These are phyloP conservation scores for Inosperma sp. DNA, from an alignment of 768 basidiomycete species.

Conservation along the genomic window DNA sequence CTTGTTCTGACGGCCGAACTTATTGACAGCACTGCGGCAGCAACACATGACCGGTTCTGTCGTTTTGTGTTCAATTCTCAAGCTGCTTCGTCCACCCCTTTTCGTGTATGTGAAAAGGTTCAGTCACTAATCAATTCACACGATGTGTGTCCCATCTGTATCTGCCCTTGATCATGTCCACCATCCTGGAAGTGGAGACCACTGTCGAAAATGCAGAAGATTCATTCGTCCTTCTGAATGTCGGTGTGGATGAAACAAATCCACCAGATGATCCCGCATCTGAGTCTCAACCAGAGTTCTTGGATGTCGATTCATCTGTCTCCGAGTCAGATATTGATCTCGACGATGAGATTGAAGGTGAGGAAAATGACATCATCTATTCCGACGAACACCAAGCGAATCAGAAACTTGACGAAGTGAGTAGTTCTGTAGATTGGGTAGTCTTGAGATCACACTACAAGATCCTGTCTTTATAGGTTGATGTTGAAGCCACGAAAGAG, in stretches of 20 bases:
- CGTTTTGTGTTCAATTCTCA: too few relatives aligned
- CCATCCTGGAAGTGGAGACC: not conserved
- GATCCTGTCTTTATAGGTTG: slow-evolving; percentile 5
- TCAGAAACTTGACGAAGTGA: slow-evolving; percentile 1
- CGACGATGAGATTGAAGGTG: not conserved
- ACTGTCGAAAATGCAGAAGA: not conserved
- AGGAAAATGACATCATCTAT: not conserved
- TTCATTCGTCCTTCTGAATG: slow-evolving; percentile 2
- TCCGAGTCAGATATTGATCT: slow-evolving; percentile 4
- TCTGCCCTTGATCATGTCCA: not conserved
- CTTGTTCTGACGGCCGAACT: too few relatives aligned
- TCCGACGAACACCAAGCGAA: not conserved
- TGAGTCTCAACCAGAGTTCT: not conserved
- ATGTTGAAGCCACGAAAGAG: slow-evolving; percentile 2
- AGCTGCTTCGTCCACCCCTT: too few relatives aligned
- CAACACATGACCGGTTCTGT: too few relatives aligned
- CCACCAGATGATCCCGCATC: not conserved
- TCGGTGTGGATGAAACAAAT: not conserved
- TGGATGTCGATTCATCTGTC: slow-evolving; percentile 5
- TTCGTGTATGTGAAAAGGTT: too few relatives aligned
- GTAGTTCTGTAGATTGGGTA: not conserved
- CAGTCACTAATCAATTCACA: too few relatives aligned
- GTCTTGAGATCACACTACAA: not conserved
- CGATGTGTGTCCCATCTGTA: too few relatives aligned
- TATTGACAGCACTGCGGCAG: too few relatives aligned